Evolutionary conservation across 208 protist genomes (phyloP).

Genomic region (Angomonas deanei): DNA sequence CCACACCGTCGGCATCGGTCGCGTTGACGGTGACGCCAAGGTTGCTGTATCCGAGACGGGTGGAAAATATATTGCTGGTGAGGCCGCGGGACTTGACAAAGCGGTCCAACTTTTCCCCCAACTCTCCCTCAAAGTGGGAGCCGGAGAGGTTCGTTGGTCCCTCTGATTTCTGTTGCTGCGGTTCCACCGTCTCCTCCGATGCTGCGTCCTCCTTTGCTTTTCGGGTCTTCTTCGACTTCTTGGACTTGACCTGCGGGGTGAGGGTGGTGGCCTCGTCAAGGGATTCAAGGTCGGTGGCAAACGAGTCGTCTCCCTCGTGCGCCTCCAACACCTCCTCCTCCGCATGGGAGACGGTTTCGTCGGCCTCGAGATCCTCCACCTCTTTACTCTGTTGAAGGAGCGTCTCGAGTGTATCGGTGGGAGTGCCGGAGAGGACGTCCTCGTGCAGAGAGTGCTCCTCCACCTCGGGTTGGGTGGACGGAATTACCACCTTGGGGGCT

Average conservation of each 20-base stretch:
- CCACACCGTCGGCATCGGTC: slow-evolving; percentile 13
- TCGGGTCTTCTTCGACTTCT: background rate
- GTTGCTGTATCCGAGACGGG: slow-evolving; percentile 11
- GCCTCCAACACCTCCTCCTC: slow-evolving; percentile 26
- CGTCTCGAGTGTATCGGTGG: background rate
- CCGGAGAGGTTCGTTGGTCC: background rate
- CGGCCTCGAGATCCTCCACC: background rate
- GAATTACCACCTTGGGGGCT: background rate
- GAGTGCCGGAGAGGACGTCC: background rate
- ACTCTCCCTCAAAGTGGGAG: slow-evolving; percentile 14
- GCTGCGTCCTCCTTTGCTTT: background rate
- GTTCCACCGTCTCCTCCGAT: background rate
- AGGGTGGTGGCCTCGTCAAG: background rate
- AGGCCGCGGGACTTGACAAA: slow-evolving; percentile 19
- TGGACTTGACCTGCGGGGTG: background rate
- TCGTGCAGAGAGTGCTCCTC: background rate
- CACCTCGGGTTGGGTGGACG: no score
- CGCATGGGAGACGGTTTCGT: background rate
- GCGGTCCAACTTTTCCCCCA: slow-evolving; percentile 15
- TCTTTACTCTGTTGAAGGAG: background rate
- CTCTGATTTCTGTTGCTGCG: background rate
- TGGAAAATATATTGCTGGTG: slow-evolving; percentile 42
- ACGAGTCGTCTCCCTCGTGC: background rate
- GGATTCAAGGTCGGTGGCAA: background rate
- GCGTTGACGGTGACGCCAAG: slow-evolving; percentile 14